These are phyloP conservation scores for Calcarisporium arbuscula DNA, from an alignment of 2,329 filamentous ascomycete genomes.

Conservation along the genomic window DNA sequence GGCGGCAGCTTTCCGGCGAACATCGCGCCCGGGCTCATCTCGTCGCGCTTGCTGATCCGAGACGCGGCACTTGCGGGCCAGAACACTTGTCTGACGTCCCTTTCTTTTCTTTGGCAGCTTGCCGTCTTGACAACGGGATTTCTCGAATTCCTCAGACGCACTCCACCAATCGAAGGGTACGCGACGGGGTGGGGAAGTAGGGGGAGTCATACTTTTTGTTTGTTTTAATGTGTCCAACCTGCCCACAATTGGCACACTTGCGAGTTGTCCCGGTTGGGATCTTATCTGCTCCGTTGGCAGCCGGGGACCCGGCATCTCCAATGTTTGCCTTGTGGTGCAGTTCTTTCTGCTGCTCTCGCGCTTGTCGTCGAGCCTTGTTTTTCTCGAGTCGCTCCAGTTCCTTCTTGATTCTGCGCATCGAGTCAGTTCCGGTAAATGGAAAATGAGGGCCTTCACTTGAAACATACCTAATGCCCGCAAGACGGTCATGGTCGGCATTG, in stretches of 20 bases:
- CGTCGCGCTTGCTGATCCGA: constrained; percentile 15
- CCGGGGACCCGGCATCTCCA: constrained; percentile 45
- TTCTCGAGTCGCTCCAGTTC: constrained; percentile 81
- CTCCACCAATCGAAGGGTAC: constrained; percentile 27
- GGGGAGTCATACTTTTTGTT: constrained; percentile 78
- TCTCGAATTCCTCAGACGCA: constrained; percentile 10
- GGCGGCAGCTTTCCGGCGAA: constrained; percentile 10
- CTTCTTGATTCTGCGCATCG: constrained; percentile 33
- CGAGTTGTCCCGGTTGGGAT: constrained; percentile 64
- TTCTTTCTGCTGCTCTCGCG: constrained; percentile 84
- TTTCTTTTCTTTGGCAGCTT: constrained; percentile 5
- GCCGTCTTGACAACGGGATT: too few relatives aligned
- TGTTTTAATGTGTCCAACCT: constrained; percentile 96
- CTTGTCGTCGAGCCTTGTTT: constrained; percentile 84
- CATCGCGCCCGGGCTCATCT: constrained; percentile 1
- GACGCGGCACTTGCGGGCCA: constrained; percentile 16
- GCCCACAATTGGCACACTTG: constrained; percentile 96
- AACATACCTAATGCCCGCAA: constrained; percentile 35
- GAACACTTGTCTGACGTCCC: constrained; percentile 11
- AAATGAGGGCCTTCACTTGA: too few relatives aligned
- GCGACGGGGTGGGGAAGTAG: constrained; percentile 19
- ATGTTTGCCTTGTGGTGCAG: constrained; percentile 40
- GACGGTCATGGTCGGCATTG: constrained; percentile 45
- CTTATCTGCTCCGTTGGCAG: constrained; percentile 38
- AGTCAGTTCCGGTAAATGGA: too few relatives aligned